Base-by-base conservation (phyloP, 2,329 filamentous ascomycete species). In the Cladosporium sp. region DNA sequence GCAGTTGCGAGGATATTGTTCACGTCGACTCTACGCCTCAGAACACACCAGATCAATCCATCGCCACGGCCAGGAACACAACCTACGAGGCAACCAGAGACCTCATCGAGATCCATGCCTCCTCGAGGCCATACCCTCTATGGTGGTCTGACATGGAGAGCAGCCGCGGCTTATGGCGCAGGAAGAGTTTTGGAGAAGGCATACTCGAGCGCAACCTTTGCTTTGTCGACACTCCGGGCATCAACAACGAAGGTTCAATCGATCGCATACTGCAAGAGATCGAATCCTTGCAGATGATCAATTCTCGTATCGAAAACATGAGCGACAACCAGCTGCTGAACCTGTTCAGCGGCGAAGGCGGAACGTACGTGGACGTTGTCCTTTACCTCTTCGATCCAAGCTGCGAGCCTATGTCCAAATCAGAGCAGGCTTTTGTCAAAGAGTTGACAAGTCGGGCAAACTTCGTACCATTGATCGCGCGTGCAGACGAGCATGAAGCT, bases 131-230 rank as follows among this genome's bases (percentile, higher is more conserved):
- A 35, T 95, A 92, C 68, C 91, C 92, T 0, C 76, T 84, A 53
- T 97, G 93, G 93, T 95, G 88, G 86, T 84, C 85, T 11, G 86
- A 93, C 63, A 70, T 89, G 45, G 85, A 91, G 52, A 82, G 86
- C 56, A 82, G 79, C 53, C 76, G 75, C 22, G 72, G 80, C 56
- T 75, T 80, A 43, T 78, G 83, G 63, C 79, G 74, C 31, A 71
- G 86, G 62, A 87, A 84, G 66, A 92, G 87, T 63, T 73, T 82
- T 48, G 83, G 84, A 7, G 90, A 93, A 58, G 80, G 83, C 18
- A 80, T 96, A 37, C 74, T 97, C 43, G 92, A 97, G 66, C 82
- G 92, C 31, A 98, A 98, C 65, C 72, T 98, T 4, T 95, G 89
- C 68, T 96, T 98, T 66, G 84, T 96, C 54, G 92, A 97, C 71